A percentile compares a stretch with the other conserved stretches of the same genome.
phyloP scores from a whole-genome alignment of 1,284 basidiomycete species.

The Omphalotus olearius region DNA sequence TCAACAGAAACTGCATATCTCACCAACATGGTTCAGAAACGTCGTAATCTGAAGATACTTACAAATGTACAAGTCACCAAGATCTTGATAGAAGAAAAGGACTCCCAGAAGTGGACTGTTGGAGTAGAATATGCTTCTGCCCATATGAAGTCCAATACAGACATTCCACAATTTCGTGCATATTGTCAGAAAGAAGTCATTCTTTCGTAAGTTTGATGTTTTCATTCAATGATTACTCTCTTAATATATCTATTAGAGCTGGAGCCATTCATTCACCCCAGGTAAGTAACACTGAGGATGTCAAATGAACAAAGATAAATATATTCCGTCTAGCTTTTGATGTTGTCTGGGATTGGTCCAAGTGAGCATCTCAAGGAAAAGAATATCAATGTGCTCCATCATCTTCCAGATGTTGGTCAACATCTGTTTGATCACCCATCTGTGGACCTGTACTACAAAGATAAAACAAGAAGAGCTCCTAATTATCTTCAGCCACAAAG shows the following conservation, averaged over 20 bases:
- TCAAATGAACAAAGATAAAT: conserved; percentile 38
- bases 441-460: conserved; percentile 45
- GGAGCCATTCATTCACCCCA: conserved; percentile 64
- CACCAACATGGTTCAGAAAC: conserved; percentile 52
- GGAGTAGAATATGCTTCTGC: conserved; percentile 53
- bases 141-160: conserved; percentile 17
- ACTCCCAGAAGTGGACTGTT: conserved; percentile 41
- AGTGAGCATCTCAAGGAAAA: conserved; percentile 44
- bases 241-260: conserved; percentile 36
- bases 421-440: conserved; percentile 57
- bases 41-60: conserved; percentile 59
- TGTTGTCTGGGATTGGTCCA: conserved; percentile 69
- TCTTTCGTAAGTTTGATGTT: conserved; percentile 43
- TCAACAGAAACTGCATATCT: conserved; percentile 64
- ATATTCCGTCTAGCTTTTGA: conserved; percentile 47
- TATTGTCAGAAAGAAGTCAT: conserved; percentile 56
- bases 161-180: conserved; percentile 33
- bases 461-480: conserved; percentile 40
- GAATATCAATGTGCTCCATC: conserved; percentile 45
- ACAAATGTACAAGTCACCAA: conserved; percentile 50
- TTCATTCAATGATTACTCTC: neutral
- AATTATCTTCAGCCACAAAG: conserved; percentile 35
- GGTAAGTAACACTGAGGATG: no score
- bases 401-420: conserved; percentile 56
- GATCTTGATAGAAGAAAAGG: conserved; percentile 51